phyloP scores from a whole-genome alignment of 2,329 filamentous ascomycete genomes.

The Ustilaginoidea virens region DNA sequence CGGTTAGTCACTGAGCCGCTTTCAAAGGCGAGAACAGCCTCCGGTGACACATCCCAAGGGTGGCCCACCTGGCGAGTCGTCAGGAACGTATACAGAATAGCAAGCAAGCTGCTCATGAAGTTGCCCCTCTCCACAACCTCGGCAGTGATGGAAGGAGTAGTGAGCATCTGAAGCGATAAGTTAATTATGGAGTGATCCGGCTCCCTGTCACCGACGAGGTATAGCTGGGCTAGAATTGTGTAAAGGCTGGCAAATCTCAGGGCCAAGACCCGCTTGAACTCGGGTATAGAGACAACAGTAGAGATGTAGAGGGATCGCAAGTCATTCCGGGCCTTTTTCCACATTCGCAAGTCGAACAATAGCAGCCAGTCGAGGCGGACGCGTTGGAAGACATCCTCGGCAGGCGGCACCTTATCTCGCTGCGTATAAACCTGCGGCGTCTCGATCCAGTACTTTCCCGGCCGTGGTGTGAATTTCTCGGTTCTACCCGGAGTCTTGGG shows the following conservation, averaged over 20 bases:
- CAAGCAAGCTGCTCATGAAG: slow-evolving; percentile 87
- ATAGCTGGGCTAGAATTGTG: slow-evolving; percentile 82
- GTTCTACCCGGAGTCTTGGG: slow-evolving; percentile 63
- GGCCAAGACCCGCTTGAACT: slow-evolving; percentile 89
- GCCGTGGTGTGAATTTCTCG: slow-evolving; percentile 35
- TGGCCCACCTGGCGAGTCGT: slow-evolving; percentile 93
- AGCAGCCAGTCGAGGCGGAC: slow-evolving; percentile 90
- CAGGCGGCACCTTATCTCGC: slow-evolving; percentile 45
- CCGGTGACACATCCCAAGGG: slow-evolving; percentile 74
- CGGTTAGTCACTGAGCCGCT: slow-evolving; percentile 89
- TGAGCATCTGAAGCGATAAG: slow-evolving; percentile 89
- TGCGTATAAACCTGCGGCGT: slow-evolving; percentile 56
- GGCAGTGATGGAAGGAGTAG: slow-evolving; percentile 88
- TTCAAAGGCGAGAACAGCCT: slow-evolving; percentile 81
- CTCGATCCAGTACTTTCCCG: slow-evolving; percentile 74
- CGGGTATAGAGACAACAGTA: slow-evolving; percentile 85
- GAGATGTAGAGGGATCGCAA: slow-evolving; percentile 89
- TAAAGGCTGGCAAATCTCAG: slow-evolving; percentile 91
- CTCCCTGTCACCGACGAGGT: slow-evolving; percentile 88
- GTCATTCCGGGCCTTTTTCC: slow-evolving; percentile 89
- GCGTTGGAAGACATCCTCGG: slow-evolving; percentile 79
- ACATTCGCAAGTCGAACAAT: slow-evolving; percentile 84
- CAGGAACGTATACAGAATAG: slow-evolving; percentile 92
- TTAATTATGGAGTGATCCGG: slow-evolving; percentile 98
- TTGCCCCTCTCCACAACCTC: slow-evolving; percentile 93